phyloP scores from a whole-genome alignment of 2,329 filamentous ascomycete species.

The Cercospora citrullina region DNA sequence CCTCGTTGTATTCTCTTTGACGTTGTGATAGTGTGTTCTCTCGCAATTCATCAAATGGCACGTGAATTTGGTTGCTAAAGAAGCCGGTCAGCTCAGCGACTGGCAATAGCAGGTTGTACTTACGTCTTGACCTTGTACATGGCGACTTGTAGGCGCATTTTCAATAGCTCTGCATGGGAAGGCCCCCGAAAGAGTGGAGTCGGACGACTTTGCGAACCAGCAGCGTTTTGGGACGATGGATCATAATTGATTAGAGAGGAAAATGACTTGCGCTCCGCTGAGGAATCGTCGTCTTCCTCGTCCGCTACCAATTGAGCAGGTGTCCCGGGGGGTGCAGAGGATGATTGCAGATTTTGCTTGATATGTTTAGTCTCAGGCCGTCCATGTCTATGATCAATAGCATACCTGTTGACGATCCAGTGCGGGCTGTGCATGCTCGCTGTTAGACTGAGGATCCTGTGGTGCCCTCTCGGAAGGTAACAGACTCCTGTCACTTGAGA shows the following conservation, averaged over 20 bases:
- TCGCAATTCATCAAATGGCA: constrained; percentile 62
- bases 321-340: constrained; percentile 24
- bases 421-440: background rate
- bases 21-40: constrained; percentile 6
- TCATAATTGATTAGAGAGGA: constrained; percentile 52
- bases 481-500: constrained; percentile 20
- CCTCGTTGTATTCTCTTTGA: constrained; percentile 9
- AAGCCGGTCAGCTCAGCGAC: background rate
- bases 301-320: constrained; percentile 27
- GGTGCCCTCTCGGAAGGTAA: background rate
- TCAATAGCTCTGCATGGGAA: constrained; percentile 59
- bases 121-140: constrained; percentile 64
- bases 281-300: constrained; percentile 31
- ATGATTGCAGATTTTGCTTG: background rate
- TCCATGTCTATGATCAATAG: background rate
- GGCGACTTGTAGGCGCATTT: constrained; percentile 68
- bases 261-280: constrained; percentile 45
- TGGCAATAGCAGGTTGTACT: background rate
- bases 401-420: constrained; percentile 10
- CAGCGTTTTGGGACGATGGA: constrained; percentile 42
- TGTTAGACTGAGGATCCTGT: background rate
- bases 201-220: constrained; percentile 16
- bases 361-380: background rate
- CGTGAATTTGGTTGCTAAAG: constrained; percentile 67
- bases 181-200: constrained; percentile 38